These are phyloP conservation scores for Cynanchum wilfordii DNA, from an alignment of 257 asterid genomes.

Conservation along the genomic window DNA sequence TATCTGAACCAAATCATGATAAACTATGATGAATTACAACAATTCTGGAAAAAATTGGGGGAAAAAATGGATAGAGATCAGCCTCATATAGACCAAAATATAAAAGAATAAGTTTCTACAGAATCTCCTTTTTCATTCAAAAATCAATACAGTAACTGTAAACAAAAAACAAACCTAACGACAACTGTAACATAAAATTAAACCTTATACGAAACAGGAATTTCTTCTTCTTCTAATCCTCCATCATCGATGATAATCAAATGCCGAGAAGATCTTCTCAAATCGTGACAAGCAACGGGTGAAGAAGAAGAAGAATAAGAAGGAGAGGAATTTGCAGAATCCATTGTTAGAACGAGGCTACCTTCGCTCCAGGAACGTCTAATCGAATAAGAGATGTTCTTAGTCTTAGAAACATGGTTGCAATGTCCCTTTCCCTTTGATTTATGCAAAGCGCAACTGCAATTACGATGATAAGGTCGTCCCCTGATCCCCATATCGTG, in stretches of 20 bases:
- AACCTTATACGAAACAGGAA: not conserved
- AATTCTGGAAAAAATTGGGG: not conserved
- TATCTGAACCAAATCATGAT: not conserved
- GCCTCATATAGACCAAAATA: not conserved
- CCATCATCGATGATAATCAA: constrained; percentile 27
- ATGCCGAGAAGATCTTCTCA: constrained; percentile 32
- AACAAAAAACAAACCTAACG: constrained; percentile 11
- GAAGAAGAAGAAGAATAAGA: constrained; percentile 42
- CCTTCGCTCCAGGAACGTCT: constrained; percentile 67
- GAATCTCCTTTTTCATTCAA: not conserved
- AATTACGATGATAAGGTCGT: constrained; percentile 63
- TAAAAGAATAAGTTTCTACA: not conserved
- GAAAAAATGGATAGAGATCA: not conserved
- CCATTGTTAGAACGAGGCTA: constrained; percentile 31
- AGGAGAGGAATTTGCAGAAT: constrained; percentile 18
- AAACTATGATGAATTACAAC: too few relatives aligned
- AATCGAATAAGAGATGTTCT: constrained; percentile 43
- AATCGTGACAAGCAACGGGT: constrained; percentile 24
- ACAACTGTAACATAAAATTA: constrained; percentile 13
- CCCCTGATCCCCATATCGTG: constrained; percentile 41
- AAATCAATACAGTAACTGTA: too few relatives aligned
- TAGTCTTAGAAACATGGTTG: constrained; percentile 31
- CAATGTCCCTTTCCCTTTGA: constrained; percentile 38
- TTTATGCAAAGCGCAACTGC: constrained; percentile 55
- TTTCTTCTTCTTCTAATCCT: constrained; percentile 18